Conservation (phyloP, 106 monocot genomes). For the Dactylorhiza incarnata region DNA sequence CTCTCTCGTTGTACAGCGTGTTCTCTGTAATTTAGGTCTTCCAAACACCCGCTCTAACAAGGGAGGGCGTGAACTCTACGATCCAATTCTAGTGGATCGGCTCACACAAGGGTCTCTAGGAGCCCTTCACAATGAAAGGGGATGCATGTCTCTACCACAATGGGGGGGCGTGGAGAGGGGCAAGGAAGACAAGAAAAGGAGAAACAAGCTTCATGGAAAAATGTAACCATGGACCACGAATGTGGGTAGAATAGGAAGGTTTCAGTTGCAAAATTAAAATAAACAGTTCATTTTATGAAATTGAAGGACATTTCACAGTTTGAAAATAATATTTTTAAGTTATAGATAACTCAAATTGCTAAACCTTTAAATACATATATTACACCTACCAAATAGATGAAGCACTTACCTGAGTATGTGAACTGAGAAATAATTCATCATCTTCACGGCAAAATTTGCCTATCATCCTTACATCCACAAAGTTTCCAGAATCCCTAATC, state of each 20-base stretch:
- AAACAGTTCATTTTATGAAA: background rate
- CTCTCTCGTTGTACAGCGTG: too few species aligned
- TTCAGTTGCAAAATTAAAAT: background rate
- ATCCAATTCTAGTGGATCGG: too few species aligned
- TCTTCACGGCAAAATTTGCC: conserved; percentile 87
- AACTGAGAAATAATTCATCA: conserved; percentile 85
- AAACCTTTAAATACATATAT: background rate
- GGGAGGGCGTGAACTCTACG: too few species aligned
- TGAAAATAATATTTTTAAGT: background rate
- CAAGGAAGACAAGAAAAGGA: background rate
- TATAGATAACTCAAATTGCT: background rate
- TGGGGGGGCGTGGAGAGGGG: background rate
- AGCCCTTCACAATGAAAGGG: too few species aligned
- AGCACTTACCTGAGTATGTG: conserved; percentile 55
- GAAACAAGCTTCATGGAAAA: background rate
- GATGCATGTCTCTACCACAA: background rate
- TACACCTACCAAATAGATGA: background rate
- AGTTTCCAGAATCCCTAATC: conserved; percentile 83
- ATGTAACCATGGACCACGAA: background rate
- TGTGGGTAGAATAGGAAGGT: background rate
- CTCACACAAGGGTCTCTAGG: background rate
- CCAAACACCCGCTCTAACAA: too few species aligned
- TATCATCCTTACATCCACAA: conserved; percentile 75
- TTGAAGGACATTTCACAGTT: background rate
- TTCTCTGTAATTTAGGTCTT: too few species aligned